Evolutionary conservation across 2,329 filamentous ascomycete species (phyloP).

Genomic region (Alternaria longipes): DNA sequence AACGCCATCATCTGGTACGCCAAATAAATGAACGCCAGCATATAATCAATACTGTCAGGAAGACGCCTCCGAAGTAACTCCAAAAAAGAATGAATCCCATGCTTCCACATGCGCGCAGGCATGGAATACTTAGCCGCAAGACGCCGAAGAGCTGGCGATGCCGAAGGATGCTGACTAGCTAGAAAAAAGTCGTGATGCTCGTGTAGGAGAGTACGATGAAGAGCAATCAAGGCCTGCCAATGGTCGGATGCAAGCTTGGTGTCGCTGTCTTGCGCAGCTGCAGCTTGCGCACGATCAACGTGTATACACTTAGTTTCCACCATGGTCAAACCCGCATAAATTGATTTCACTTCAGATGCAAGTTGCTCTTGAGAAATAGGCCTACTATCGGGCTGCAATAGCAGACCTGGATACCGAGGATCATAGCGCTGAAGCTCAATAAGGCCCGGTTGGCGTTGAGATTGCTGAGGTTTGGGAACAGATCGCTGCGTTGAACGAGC

Average conservation of each 20-base stretch:
- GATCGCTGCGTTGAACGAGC: slow-evolving; percentile 24
- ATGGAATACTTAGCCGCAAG: slow-evolving; percentile 86
- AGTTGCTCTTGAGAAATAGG: slow-evolving; percentile 81
- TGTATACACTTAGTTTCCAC: slow-evolving; percentile 89
- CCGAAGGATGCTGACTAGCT: slow-evolving; percentile 82
- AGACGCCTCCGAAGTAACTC: slow-evolving; percentile 73
- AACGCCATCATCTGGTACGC: slow-evolving; percentile 91
- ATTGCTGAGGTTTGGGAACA: slow-evolving; percentile 17
- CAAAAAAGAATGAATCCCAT: slow-evolving; percentile 87
- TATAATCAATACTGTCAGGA: slow-evolving; percentile 82
- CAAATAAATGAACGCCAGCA: slow-evolving; percentile 89
- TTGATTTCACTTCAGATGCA: slow-evolving; percentile 81
- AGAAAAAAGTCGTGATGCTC: slow-evolving; percentile 75
- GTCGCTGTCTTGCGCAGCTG: slow-evolving; percentile 60
- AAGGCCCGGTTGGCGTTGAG: slow-evolving; percentile 46
- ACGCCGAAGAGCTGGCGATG: slow-evolving; percentile 70
- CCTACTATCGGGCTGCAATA: slow-evolving; percentile 69
- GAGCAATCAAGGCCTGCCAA: slow-evolving; percentile 82
- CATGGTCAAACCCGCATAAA: slow-evolving; percentile 84
- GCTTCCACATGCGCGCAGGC: slow-evolving; percentile 93
- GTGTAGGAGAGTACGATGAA: slow-evolving; percentile 82
- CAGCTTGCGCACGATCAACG: slow-evolving; percentile 72
- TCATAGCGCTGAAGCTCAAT: slow-evolving; percentile 43
- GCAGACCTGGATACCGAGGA: slow-evolving; percentile 51
- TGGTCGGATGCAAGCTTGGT: slow-evolving; percentile 68